Conservation (phyloP, 2,329 filamentous ascomycete genomes). For the Penicillium janthinellum region DNA sequence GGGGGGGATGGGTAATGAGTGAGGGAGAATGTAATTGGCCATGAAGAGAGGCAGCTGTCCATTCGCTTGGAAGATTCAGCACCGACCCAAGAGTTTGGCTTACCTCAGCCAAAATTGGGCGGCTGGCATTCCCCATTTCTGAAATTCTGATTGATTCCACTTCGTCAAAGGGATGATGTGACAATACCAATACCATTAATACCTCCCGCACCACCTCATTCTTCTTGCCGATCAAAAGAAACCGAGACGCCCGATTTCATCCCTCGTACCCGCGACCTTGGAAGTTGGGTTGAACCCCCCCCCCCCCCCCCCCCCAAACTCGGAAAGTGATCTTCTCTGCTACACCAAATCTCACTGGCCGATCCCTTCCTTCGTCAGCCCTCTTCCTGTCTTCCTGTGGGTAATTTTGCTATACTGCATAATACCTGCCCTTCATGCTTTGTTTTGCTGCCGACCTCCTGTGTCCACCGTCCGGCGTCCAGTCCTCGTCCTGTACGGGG, state of each 20-base stretch:
- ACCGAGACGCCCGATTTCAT: slow-evolving; percentile 19
- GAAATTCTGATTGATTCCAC: no score
- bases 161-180: not conserved
- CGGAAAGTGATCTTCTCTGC: slow-evolving; percentile 21
- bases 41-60: no score
- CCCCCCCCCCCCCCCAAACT: slow-evolving; percentile 6
- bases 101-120: not conserved
- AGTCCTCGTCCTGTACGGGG: not conserved
- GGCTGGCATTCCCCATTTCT: not conserved
- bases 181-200: slow-evolving; percentile 11
- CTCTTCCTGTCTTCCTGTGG: not conserved
- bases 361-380: slow-evolving; percentile 4
- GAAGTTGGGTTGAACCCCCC: not conserved
- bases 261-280: slow-evolving; percentile 15
- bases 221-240: slow-evolving; percentile 19
- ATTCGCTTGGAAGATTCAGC: no score
- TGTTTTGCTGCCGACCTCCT: slow-evolving; percentile 10
- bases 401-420: not conserved
- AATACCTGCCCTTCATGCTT: slow-evolving; percentile 6
- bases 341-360: not conserved
- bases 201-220: slow-evolving; percentile 12
- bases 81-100: not conserved
- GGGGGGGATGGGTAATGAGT: not conserved
- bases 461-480: not conserved
- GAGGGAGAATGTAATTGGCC: not conserved